Evolutionary conservation across 1,284 basidiomycete genomes (phyloP).

Genomic region (Ceratobasidium theobromae): DNA sequence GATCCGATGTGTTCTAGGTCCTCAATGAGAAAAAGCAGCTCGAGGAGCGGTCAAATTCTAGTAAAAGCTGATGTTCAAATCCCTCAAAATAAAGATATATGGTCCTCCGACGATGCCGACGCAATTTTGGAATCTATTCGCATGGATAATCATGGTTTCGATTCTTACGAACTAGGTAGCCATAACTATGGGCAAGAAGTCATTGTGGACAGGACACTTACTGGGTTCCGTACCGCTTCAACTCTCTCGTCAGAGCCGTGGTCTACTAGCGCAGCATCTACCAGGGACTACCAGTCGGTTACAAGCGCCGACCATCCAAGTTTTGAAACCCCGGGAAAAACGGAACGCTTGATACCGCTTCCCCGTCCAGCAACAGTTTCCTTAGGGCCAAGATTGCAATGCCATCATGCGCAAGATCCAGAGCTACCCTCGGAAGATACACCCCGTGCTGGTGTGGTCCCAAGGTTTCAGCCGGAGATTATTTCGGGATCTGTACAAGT

Average conservation of each 20-base stretch:
- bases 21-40: no score
- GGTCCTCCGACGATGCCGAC: slow-evolving; percentile 9
- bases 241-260: slow-evolving; percentile 13
- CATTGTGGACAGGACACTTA: background rate
- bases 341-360: background rate
- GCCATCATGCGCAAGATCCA: background rate
- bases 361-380: background rate
- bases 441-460: slow-evolving; percentile 15
- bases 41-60: no score
- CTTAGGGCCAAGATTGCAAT: background rate
- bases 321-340: background rate
- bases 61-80: background rate
- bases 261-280: slow-evolving; percentile 11
- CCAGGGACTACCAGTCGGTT: background rate
- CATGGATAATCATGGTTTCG: background rate
- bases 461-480: slow-evolving; percentile 11
- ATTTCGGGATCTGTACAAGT: background rate
- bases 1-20: no score
- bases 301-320: background rate
- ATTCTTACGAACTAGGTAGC: background rate
- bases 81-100: background rate
- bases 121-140: slow-evolving; percentile 15
- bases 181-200: slow-evolving; percentile 5
- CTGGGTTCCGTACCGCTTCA: slow-evolving; percentile 1
- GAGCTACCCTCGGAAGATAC: slow-evolving; percentile 3